Conservation (phyloP, 1,284 basidiomycete species). For the Tylopilus sp. region DNA sequence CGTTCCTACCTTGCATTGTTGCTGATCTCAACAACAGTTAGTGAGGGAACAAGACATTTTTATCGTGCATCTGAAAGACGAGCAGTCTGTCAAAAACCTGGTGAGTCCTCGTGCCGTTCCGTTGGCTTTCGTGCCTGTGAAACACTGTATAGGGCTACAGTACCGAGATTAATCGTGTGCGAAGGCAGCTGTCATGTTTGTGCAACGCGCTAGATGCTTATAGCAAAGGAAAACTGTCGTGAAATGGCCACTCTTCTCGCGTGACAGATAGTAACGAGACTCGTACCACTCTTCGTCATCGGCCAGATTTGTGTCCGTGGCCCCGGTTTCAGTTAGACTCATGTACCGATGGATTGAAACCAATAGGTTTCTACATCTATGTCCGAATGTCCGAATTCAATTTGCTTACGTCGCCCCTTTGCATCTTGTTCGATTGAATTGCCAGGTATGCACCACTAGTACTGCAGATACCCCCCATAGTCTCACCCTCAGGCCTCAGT, state of each 20-base stretch:
- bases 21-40: constrained; percentile 13
- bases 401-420: background rate
- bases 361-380: background rate
- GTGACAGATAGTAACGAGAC: no score
- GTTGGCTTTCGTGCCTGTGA: background rate
- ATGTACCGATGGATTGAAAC: no score
- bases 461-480: no score
- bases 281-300: background rate
- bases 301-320: no score
- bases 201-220: constrained; percentile 31
- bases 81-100: constrained; percentile 24
- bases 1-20: no score
- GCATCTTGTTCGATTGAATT: no score
- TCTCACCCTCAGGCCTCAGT: no score
- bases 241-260: background rate
- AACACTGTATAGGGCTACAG: constrained; percentile 19
- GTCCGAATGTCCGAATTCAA: background rate
- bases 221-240: constrained; percentile 22
- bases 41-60: constrained; percentile 27
- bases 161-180: constrained; percentile 28
- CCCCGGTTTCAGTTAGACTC: no score
- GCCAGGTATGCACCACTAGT: no score
- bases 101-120: constrained; percentile 1
- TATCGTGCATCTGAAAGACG: constrained; percentile 31
- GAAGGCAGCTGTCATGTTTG: constrained; percentile 19